Evolutionary conservation across 1,284 basidiomycete species (phyloP).

Genomic region (Pseudozyma hubeiensis): DNA sequence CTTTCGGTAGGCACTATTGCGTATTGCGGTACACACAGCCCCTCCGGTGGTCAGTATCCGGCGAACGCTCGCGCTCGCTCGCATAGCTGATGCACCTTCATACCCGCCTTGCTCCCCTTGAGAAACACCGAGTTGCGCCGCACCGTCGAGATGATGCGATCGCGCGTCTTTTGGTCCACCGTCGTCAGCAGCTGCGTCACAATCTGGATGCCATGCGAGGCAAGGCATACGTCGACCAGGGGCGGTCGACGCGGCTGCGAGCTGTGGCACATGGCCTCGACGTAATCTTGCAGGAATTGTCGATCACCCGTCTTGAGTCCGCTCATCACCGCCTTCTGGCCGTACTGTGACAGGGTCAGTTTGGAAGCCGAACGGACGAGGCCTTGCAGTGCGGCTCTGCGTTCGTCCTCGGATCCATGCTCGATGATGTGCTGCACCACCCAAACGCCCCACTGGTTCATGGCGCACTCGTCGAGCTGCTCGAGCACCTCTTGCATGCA

Average conservation of each 20-base stretch:
- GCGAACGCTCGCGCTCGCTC: slow-evolving; percentile 66
- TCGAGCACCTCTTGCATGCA: slow-evolving; percentile 62
- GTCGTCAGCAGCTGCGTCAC: slow-evolving; percentile 68
- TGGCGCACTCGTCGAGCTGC: slow-evolving; percentile 50
- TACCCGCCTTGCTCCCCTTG: slow-evolving; percentile 65
- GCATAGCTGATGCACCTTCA: slow-evolving; percentile 65
- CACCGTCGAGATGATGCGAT: slow-evolving; percentile 60
- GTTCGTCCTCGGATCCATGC: slow-evolving; percentile 52
- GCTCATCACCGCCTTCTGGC: slow-evolving; percentile 65
- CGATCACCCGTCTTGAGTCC: slow-evolving; percentile 57
- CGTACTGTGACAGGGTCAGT: slow-evolving; percentile 63
- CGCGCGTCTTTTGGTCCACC: slow-evolving; percentile 48
- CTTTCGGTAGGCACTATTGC: neutral
- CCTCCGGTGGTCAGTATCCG: slow-evolving; percentile 49
- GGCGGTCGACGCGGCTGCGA: slow-evolving; percentile 55
- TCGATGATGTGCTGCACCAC: slow-evolving; percentile 66
- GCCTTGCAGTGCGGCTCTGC: slow-evolving; percentile 37
- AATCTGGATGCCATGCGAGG: slow-evolving; percentile 65
- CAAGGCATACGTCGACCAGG: slow-evolving; percentile 61
- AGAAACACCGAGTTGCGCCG: slow-evolving; percentile 63
- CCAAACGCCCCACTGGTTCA: slow-evolving; percentile 68
- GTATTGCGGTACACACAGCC: too few relatives aligned
- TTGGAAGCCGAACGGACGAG: slow-evolving; percentile 46
- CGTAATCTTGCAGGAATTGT: slow-evolving; percentile 49
- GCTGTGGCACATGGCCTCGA: slow-evolving; percentile 53